Evolutionary conservation across 2,329 filamentous ascomycete species (phyloP).

Genomic region (Xylaria sp.): DNA sequence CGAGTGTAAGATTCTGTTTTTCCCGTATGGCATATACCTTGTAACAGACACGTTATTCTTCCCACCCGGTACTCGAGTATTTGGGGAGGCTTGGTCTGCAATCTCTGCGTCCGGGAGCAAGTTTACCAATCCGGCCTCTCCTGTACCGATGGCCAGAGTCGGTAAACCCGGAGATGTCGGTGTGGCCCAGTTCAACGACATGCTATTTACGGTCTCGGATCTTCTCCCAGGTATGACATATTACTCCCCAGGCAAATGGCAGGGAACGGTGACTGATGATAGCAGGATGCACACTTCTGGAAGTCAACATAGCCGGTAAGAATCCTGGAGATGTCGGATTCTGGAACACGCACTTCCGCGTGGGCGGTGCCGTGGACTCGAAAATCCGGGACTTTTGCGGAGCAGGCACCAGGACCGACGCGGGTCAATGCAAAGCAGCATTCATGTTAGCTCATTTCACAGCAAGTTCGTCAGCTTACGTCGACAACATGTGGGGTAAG

Average conservation of each 20-base stretch:
- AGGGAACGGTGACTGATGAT: neutral
- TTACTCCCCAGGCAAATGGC: neutral
- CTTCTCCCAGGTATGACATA: constrained; percentile 36
- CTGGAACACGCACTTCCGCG: constrained; percentile 49
- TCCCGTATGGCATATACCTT: constrained; percentile 49
- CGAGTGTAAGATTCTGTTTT: constrained; percentile 44
- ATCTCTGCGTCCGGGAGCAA: constrained; percentile 51
- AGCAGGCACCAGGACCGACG: constrained; percentile 23
- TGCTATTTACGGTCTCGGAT: constrained; percentile 54
- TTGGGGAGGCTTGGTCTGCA: constrained; percentile 58
- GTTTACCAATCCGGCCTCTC: constrained; percentile 43
- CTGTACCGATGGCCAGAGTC: constrained; percentile 38
- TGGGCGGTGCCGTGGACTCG: constrained; percentile 49
- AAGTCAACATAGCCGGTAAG: constrained; percentile 53
- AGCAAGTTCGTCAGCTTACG: constrained; percentile 48
- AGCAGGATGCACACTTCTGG: constrained; percentile 42
- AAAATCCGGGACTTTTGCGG: constrained; percentile 43
- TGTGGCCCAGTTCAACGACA: constrained; percentile 53
- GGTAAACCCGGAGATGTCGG: constrained; percentile 54
- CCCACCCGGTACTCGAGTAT: constrained; percentile 52
- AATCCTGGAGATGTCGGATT: constrained; percentile 53
- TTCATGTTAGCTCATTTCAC: constrained; percentile 54
- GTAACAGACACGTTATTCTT: constrained; percentile 50
- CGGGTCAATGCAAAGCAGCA: constrained; percentile 48
- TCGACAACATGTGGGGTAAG: constrained; percentile 58